A percentile compares a stretch with the other conserved stretches of the same genome.
These are phyloP conservation scores for Fusarium sp. DNA, from an alignment of 2,329 filamentous ascomycete species.

Conservation along the genomic window DNA sequence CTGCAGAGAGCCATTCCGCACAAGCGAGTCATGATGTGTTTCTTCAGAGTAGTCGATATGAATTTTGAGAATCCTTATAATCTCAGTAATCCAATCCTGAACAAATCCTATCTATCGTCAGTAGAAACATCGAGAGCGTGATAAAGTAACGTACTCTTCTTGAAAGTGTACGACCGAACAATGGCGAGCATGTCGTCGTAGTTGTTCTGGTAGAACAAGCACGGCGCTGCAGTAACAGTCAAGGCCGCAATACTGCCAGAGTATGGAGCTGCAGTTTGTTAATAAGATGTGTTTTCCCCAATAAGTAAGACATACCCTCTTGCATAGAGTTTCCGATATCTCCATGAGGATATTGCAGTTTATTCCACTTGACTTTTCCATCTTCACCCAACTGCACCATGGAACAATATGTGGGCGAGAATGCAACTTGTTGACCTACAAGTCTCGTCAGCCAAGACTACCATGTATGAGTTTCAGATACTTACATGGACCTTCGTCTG, in stretches of 20 bases:
- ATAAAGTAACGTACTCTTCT: slow-evolving; percentile 48
- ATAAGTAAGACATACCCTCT: slow-evolving; percentile 57
- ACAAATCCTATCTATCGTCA: slow-evolving; percentile 64
- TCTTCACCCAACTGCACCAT: slow-evolving; percentile 70
- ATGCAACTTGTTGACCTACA: slow-evolving; percentile 68
- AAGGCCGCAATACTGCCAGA: slow-evolving; percentile 72
- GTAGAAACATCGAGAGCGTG: neutral
- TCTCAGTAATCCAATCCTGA: slow-evolving; percentile 72
- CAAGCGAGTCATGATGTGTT: slow-evolving; percentile 75
- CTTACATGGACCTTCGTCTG: slow-evolving; percentile 74
- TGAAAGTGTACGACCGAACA: slow-evolving; percentile 62
- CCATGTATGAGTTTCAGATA: neutral
- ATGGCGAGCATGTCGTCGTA: slow-evolving; percentile 81
- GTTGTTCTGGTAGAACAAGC: slow-evolving; percentile 61
- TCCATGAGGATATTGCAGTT: slow-evolving; percentile 62
- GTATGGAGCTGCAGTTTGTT: slow-evolving; percentile 60
- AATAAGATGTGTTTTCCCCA: slow-evolving; percentile 7
- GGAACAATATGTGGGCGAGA: slow-evolving; percentile 72
- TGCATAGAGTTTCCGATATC: slow-evolving; percentile 63
- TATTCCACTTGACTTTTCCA: slow-evolving; percentile 70
- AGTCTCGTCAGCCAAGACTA: slow-evolving; percentile 28
- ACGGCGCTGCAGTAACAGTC: slow-evolving; percentile 63
- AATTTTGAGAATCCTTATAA: slow-evolving; percentile 77
- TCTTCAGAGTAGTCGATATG: slow-evolving; percentile 87
- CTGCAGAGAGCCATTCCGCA: slow-evolving; percentile 79